Base-by-base conservation (phyloP, 1,139 yeast species). In the Wickerhamomyces sp. region DNA sequence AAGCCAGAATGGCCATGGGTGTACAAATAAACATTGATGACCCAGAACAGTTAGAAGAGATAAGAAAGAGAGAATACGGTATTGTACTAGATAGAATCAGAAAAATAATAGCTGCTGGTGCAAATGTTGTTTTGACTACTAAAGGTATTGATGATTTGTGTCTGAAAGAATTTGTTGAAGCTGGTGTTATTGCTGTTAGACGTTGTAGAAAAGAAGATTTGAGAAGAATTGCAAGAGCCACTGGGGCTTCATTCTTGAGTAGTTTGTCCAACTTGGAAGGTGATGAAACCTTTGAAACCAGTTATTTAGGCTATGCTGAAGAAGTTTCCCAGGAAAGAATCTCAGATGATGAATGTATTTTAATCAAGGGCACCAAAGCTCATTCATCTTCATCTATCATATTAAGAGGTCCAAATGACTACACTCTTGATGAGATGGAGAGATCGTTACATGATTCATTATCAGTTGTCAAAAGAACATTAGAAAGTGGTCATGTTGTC, bases 81-180 rank as follows among this genome's bases (percentile, higher is more conserved):
- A 89, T 94, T 52, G 81, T 91, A 36, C 72, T 89, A 54, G 99
- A 93, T 64, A 84, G 94, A 67, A 84, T 93, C 59, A 78, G 78
- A 58, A 93, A 88, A 68, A 88, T 94, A 62, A 79, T 94, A 61
- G 80, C 75, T 53, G 82, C 98, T 10, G 99, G 99, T 53, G 99
- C 99, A 45, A 94, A 93, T 61, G 99, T 94, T 45, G 89, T 94
- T 35, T 74, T 94, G 52, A 94, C 99, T 34, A 93, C 99, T 29
- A 93, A 94, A 71, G 99, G 99, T 57, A 94, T 94, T 59, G 99
- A 94, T 68, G 99, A 94, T 65, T 76, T 93, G 66, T 91, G 97
- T 65, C 75, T 94, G 61, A 94, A 94, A 69, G 93, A 88, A 65
- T 93, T 94, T 67, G 94, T 93, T 46, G 99, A 94, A 68, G 88